Evolutionary conservation across 2,329 filamentous ascomycete species (phyloP).

Genomic region (Ampelomyces quisqualis): DNA sequence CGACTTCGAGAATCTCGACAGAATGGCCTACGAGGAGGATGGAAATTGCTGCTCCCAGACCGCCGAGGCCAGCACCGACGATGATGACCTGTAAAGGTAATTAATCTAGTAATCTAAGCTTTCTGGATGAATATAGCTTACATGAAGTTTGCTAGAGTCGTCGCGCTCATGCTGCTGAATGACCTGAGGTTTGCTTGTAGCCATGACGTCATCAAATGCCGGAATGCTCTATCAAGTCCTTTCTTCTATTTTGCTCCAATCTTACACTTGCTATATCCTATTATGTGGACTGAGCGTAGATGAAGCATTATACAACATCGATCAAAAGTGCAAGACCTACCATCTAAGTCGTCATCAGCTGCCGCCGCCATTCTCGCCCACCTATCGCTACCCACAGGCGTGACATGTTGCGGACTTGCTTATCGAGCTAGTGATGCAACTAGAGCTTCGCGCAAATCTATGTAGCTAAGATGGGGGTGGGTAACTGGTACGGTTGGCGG

Average conservation of each 20-base stretch:
- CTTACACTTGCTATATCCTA: no score
- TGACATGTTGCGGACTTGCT: slow-evolving; percentile 6
- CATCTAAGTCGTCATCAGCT: slow-evolving; percentile 9
- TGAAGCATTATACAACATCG: background rate
- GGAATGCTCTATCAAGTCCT: no score
- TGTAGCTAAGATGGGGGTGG: slow-evolving; percentile 4
- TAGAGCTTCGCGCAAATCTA: background rate
- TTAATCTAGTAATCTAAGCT: background rate
- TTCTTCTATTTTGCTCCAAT: no score
- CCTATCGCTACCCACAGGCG: slow-evolving; percentile 13
- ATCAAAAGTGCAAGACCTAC: background rate
- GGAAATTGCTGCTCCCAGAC: slow-evolving; percentile 54
- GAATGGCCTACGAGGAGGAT: slow-evolving; percentile 50
- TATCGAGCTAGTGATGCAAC: slow-evolving; percentile 12
- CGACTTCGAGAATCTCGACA: slow-evolving; percentile 53
- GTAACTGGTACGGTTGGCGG: slow-evolving; percentile 10
- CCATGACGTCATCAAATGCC: slow-evolving; percentile 35
- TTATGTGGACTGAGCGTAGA: no score
- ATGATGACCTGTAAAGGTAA: slow-evolving; percentile 46
- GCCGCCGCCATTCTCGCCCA: slow-evolving; percentile 25
- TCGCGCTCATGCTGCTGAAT: slow-evolving; percentile 31
- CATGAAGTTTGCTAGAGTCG: slow-evolving; percentile 28
- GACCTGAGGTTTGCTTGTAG: slow-evolving; percentile 25
- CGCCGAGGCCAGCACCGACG: slow-evolving; percentile 59
- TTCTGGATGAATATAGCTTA: slow-evolving; percentile 6